phyloP scores from a whole-genome alignment of 2,329 filamentous ascomycete species.

The Dactylellina drechsleri region DNA sequence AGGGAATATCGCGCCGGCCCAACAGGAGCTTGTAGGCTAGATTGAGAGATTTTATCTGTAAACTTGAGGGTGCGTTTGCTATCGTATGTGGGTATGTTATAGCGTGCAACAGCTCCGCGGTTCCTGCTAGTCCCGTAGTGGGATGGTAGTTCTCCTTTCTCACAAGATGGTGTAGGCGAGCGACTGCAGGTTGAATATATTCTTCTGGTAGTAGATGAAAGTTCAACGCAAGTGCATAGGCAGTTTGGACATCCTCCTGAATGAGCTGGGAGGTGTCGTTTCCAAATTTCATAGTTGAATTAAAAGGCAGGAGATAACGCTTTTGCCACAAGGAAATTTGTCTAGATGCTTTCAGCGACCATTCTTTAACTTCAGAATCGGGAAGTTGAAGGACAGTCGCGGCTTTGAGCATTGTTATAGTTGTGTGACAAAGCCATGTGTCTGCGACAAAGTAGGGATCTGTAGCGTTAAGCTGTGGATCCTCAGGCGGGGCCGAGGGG shows the following conservation, averaged over 20 bases:
- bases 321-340: background rate
- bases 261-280: constrained; percentile 58
- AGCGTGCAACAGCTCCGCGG: constrained; percentile 61
- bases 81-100: constrained; percentile 56
- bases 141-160: constrained; percentile 61
- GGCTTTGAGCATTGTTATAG: constrained; percentile 61
- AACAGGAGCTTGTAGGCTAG: constrained; percentile 65
- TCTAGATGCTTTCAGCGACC: background rate
- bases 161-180: constrained; percentile 60
- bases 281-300: background rate
- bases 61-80: constrained; percentile 1
- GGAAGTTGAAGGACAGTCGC: constrained; percentile 59
- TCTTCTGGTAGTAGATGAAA: constrained; percentile 61
- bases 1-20: constrained; percentile 63
- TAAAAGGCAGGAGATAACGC: constrained; percentile 18
- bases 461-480: constrained; percentile 62
- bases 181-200: constrained; percentile 55
- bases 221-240: constrained; percentile 61
- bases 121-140: constrained; percentile 64
- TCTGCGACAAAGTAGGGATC: constrained; percentile 64
- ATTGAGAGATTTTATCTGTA: constrained; percentile 40
- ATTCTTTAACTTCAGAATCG: constrained; percentile 56
- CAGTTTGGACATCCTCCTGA: constrained; percentile 63
- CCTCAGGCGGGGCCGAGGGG: constrained; percentile 63
- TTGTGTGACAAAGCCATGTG: constrained; percentile 65